These are phyloP conservation scores for Hanseniaspora taiwanica DNA, from an alignment of 805 yeast genomes.

Conservation along the genomic window DNA sequence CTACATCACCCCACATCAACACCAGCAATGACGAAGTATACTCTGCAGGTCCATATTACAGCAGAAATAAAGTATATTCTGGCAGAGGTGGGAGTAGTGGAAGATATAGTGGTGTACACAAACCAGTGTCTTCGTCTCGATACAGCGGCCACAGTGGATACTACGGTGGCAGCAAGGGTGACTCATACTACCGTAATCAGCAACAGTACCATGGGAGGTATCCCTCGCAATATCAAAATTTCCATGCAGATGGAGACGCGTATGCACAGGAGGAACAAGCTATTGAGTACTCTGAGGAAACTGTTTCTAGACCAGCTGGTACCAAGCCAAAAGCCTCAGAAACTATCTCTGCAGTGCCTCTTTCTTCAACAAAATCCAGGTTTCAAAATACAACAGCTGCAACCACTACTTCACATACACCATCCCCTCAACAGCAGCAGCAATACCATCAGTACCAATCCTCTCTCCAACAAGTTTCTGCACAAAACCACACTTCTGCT, in stretches of 20 bases:
- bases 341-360: neutral
- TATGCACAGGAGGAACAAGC: neutral
- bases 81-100: neutral
- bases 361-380: neutral
- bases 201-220: neutral
- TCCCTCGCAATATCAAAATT: neutral
- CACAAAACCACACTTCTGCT: too few species aligned
- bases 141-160: neutral
- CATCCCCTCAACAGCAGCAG: too few species aligned
- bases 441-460: too few species aligned
- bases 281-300: neutral
- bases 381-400: neutral
- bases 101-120: conserved; percentile 1
- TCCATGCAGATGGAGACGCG: neutral
- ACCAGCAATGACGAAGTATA: neutral
- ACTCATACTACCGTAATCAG: neutral
- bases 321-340: neutral
- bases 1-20: neutral
- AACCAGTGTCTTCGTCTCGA: neutral
- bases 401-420: too few species aligned
- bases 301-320: neutral
- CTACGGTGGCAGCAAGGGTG: neutral
- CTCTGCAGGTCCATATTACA: too few species aligned
- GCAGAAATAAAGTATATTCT: neutral
- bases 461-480: too few species aligned